Conservation (phyloP, 2,329 filamentous ascomycete genomes). For the Fusarium buharicum region DNA sequence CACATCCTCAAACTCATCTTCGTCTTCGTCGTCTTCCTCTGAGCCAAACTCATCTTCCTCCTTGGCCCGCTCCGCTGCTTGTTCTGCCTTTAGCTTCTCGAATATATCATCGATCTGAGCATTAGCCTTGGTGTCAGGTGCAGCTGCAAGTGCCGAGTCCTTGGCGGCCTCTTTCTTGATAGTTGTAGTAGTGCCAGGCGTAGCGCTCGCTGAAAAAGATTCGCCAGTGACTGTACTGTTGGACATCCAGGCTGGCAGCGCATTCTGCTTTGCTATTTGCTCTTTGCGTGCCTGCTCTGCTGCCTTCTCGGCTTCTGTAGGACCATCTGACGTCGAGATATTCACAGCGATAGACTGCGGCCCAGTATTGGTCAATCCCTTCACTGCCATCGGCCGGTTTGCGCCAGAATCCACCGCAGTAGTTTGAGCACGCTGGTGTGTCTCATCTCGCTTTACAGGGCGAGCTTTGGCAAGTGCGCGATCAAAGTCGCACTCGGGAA, state of each 20-base stretch:
- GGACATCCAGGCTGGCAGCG: constrained; percentile 76
- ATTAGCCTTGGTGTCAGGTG: constrained; percentile 62
- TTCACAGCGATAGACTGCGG: constrained; percentile 76
- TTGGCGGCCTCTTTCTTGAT: constrained; percentile 58
- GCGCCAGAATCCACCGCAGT: constrained; percentile 64
- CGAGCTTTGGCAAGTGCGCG: constrained; percentile 71
- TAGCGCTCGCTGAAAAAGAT: constrained; percentile 59
- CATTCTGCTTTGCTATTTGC: constrained; percentile 74
- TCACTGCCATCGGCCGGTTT: constrained; percentile 73
- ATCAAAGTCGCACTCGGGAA: constrained; percentile 81
- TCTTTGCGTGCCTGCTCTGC: constrained; percentile 73
- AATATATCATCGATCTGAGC: constrained; percentile 75
- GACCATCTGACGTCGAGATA: constrained; percentile 73
- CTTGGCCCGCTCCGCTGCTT: constrained; percentile 58
- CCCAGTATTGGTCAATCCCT: constrained; percentile 72
- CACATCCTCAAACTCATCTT: constrained; percentile 63
- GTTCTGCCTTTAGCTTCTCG: constrained; percentile 70
- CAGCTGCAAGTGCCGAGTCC: constrained; percentile 53
- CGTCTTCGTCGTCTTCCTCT: constrained; percentile 56
- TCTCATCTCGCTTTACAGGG: constrained; percentile 73
- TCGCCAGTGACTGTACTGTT: constrained; percentile 74
- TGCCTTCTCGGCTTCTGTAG: constrained; percentile 72
- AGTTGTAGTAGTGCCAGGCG: constrained; percentile 24
- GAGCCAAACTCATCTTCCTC: constrained; percentile 48
- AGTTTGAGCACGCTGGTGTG: constrained; percentile 71